These are phyloP conservation scores for Euphorbia tirucalli DNA, from an alignment of 345 rosid genomes.

Conservation along the genomic window DNA sequence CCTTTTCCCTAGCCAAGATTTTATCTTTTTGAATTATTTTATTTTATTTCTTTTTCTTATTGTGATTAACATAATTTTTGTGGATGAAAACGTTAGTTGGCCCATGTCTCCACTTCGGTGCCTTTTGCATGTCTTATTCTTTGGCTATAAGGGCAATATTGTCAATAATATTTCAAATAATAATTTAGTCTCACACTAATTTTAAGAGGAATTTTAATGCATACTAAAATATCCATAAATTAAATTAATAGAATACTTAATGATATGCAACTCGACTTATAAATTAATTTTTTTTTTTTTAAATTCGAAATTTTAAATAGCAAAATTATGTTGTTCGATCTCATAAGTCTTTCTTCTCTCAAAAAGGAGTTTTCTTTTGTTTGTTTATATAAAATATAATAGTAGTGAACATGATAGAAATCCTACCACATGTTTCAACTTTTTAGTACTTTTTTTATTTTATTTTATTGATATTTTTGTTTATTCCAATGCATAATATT, in stretches of 20 bases:
- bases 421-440: background rate
- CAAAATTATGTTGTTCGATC: background rate
- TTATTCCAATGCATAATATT: too few relatives aligned
- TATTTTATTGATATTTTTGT: too few relatives aligned
- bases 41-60: background rate
- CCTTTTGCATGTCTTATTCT: background rate
- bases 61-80: constrained; percentile 2
- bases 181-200: background rate
- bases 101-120: constrained; percentile 17
- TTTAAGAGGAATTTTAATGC: background rate
- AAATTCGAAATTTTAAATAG: background rate
- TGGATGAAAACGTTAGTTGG: constrained; percentile 26
- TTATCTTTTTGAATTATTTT: too few relatives aligned
- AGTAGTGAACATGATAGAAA: background rate
- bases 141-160: background rate
- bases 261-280: constrained; percentile 5
- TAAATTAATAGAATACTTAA: background rate
- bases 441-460: background rate
- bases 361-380: background rate
- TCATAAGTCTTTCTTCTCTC: background rate
- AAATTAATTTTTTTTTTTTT: background rate
- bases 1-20: background rate
- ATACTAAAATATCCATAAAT: too few relatives aligned
- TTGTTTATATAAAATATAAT: too few relatives aligned
- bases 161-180: background rate